phyloP scores from a whole-genome alignment of 2,329 filamentous ascomycete species.

The Cladosporium phlei region DNA sequence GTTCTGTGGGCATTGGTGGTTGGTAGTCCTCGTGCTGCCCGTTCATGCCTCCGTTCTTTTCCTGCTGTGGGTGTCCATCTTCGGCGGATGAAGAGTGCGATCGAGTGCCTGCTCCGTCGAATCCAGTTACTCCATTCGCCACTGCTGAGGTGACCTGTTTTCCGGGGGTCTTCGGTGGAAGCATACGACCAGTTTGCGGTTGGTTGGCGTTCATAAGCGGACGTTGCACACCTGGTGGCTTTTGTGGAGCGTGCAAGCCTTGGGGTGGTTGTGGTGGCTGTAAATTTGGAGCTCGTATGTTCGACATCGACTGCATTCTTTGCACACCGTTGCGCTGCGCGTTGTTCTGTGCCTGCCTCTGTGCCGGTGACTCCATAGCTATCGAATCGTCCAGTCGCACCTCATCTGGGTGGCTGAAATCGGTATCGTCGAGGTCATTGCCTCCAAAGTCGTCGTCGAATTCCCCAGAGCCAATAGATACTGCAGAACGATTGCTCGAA shows the following conservation, averaged over 20 bases:
- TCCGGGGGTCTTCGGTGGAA: constrained; percentile 26
- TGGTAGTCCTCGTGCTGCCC: constrained; percentile 16
- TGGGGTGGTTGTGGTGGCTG: constrained; percentile 23
- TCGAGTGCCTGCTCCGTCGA: constrained; percentile 21
- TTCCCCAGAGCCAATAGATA: constrained; percentile 36
- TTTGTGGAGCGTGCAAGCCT: constrained; percentile 21
- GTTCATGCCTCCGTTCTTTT: not conserved
- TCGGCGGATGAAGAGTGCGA: constrained; percentile 30
- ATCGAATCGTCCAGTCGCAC: constrained; percentile 50
- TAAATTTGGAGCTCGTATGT: constrained; percentile 26
- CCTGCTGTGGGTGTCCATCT: constrained; percentile 14
- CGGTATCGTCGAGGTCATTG: constrained; percentile 53
- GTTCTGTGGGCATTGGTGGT: constrained; percentile 21
- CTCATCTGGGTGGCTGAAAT: constrained; percentile 66
- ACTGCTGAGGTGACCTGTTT: constrained; percentile 19
- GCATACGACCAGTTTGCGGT: constrained; percentile 20
- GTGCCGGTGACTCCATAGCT: constrained; percentile 22
- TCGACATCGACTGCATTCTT: constrained; percentile 32
- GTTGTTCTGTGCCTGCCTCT: constrained; percentile 15
- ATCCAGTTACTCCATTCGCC: not conserved
- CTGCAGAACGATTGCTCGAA: constrained; percentile 31
- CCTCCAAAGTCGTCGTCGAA: constrained; percentile 55
- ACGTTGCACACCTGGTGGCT: constrained; percentile 20
- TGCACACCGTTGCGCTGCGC: constrained; percentile 23
- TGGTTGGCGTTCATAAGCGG: constrained; percentile 22